Conservation (phyloP, 2,329 filamentous ascomycete genomes). For the Phaeophleospora eucalypticola region DNA sequence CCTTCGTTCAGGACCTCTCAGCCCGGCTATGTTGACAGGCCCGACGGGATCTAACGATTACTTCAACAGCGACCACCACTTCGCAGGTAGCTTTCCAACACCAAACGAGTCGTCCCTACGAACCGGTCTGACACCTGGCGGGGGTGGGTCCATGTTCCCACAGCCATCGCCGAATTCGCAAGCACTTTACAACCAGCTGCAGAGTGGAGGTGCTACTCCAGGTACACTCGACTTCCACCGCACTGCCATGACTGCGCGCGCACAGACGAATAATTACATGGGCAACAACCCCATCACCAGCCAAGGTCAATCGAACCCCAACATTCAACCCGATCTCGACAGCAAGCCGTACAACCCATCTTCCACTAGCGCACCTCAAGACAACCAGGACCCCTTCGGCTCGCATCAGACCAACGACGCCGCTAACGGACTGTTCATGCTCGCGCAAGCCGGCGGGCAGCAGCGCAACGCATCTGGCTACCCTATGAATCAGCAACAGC, state of each 20-base stretch:
- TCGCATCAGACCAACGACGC: conserved; percentile 90
- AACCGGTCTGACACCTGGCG: conserved; percentile 87
- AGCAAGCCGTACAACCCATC: conserved; percentile 53
- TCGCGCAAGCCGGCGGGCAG: conserved; percentile 68
- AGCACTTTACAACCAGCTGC: conserved; percentile 73
- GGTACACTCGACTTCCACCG: conserved; percentile 91
- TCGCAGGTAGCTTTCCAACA: conserved; percentile 83
- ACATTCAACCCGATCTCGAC: conserved; percentile 36
- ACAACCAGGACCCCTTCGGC: conserved; percentile 63
- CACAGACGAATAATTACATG: conserved; percentile 48
- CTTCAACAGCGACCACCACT: conserved; percentile 67
- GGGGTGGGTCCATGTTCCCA: conserved; percentile 95
- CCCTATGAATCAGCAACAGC: conserved; percentile 39
- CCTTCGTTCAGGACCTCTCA: conserved; percentile 84
- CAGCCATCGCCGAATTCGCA: conserved; percentile 83
- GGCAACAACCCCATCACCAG: conserved; percentile 40
- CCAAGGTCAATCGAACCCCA: conserved; percentile 40
- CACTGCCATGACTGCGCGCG: conserved; percentile 77
- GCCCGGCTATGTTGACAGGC: conserved; percentile 94
- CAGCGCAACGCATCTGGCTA: conserved; percentile 48
- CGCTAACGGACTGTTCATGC: conserved; percentile 87
- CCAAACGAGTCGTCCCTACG: conserved; percentile 94
- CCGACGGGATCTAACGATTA: conserved; percentile 71
- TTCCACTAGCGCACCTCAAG: conserved; percentile 39
- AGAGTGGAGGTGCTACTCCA: conserved; percentile 79